Evolutionary conservation across 768 basidiomycete species (phyloP).

Genomic region (Pisolithus marmoratus): DNA sequence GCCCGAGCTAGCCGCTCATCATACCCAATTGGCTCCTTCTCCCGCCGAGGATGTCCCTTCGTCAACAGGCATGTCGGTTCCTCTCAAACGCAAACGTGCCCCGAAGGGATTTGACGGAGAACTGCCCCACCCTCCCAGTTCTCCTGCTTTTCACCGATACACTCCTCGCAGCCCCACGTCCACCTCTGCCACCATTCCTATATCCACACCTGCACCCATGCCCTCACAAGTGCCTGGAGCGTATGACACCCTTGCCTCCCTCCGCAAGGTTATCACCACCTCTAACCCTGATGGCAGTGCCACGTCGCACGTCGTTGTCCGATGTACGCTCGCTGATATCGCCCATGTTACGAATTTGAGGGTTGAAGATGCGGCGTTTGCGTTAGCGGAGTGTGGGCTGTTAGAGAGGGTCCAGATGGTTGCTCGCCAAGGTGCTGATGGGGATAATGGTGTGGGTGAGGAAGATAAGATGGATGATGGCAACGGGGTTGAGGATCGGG

Average conservation of each 20-base stretch:
- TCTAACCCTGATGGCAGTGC: constrained; percentile 63
- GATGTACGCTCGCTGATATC: constrained; percentile 72
- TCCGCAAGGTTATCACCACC: constrained; percentile 54
- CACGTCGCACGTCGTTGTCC: constrained; percentile 59
- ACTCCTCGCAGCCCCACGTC: constrained; percentile 7
- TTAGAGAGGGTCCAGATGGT: constrained; percentile 40
- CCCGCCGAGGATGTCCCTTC: background rate
- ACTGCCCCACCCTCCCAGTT: constrained; percentile 30
- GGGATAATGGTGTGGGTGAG: background rate
- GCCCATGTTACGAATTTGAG: constrained; percentile 77
- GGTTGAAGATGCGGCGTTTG: constrained; percentile 82
- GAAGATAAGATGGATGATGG: background rate
- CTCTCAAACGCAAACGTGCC: constrained; percentile 36
- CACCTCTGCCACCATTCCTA: background rate
- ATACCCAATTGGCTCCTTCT: background rate
- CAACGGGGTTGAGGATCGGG: background rate
- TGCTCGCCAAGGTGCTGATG: constrained; percentile 23
- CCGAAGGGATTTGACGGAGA: constrained; percentile 78
- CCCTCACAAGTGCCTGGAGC: constrained; percentile 14
- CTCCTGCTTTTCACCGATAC: constrained; percentile 37
- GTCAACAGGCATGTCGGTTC: background rate
- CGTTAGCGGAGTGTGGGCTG: constrained; percentile 82
- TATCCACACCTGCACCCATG: constrained; percentile 1
- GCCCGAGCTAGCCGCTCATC: background rate
- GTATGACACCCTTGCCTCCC: constrained; percentile 45